Evolutionary conservation across 345 rosid species (phyloP).

Genomic region (Iberis pinnata): DNA sequence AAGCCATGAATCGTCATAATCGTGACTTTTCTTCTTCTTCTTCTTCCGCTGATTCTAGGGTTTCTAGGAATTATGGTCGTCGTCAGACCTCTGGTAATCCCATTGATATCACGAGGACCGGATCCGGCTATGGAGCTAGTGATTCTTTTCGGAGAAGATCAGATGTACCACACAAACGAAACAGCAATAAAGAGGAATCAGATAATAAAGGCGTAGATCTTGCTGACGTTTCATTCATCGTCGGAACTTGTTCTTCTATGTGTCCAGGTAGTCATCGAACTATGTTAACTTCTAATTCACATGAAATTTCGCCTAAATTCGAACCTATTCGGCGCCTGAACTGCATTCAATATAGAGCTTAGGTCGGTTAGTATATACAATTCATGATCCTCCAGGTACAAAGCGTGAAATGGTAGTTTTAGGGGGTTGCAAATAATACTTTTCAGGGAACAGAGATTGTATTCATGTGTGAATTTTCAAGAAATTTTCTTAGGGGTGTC

Average conservation of each 20-base stretch:
- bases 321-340: neutral
- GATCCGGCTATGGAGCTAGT: conserved; percentile 14
- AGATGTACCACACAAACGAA: conserved; percentile 11
- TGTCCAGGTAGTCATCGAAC: conserved; percentile 58
- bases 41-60: neutral
- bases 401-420: neutral
- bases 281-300: neutral
- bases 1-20: conserved; percentile 26
- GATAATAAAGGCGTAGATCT: conserved; percentile 3
- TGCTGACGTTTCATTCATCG: conserved; percentile 30
- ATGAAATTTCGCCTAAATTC: neutral
- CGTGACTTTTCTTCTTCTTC: conserved; percentile 22
- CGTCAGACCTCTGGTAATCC: conserved; percentile 8
- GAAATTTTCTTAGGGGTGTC: neutral
- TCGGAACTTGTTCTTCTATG: conserved; percentile 82
- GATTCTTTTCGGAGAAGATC: conserved; percentile 24
- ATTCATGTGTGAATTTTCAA: neutral
- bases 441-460: neutral
- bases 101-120: neutral
- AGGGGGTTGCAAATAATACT: neutral
- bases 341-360: conserved; percentile 1
- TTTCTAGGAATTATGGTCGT: neutral
- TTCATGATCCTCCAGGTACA: neutral
- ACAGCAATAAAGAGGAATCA: conserved; percentile 6
- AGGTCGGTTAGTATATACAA: conserved; percentile 5